Conservation (phyloP, 306 rosid species). For the Prunus padus region DNA sequence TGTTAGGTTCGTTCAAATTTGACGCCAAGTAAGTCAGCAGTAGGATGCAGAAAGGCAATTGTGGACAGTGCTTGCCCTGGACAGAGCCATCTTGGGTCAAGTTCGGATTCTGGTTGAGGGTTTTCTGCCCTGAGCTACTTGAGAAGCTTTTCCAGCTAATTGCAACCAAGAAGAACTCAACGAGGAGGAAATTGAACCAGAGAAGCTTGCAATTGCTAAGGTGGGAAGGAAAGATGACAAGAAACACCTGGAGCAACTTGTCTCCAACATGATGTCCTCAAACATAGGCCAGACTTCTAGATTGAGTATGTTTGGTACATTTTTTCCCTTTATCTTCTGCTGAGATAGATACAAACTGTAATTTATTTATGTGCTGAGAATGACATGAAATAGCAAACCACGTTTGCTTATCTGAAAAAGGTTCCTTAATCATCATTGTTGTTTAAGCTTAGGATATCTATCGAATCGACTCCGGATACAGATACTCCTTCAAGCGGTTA, state of each 20-base stretch:
- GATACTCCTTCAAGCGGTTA: conserved; percentile 34
- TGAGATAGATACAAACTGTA: too few relatives aligned
- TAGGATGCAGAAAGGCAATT: conserved; percentile 29
- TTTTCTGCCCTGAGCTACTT: conserved; percentile 8
- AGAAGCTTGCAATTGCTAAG: conserved; percentile 82
- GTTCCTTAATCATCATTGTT: neutral
- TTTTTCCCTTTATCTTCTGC: too few relatives aligned
- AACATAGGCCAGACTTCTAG: conserved; percentile 66
- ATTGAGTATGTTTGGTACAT: neutral
- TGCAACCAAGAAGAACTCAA: neutral
- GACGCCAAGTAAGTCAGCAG: conserved; percentile 16
- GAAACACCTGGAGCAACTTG: conserved; percentile 82
- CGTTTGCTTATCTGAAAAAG: neutral
- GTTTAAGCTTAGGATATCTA: conserved; percentile 25
- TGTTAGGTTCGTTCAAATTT: conserved; percentile 12
- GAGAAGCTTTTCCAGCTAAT: neutral
- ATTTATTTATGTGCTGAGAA: too few relatives aligned
- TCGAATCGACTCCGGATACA: conserved; percentile 38
- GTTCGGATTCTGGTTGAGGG: conserved; percentile 3
- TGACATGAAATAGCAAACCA: neutral
- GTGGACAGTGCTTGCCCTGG: conserved; percentile 40
- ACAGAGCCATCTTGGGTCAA: conserved; percentile 37
- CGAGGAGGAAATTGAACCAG: conserved; percentile 89
- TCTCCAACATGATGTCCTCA: conserved; percentile 80
- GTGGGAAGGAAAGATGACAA: conserved; percentile 91